Conservation (phyloP, 75 land plant genomes). For the Selaginella tamariscina region DNA sequence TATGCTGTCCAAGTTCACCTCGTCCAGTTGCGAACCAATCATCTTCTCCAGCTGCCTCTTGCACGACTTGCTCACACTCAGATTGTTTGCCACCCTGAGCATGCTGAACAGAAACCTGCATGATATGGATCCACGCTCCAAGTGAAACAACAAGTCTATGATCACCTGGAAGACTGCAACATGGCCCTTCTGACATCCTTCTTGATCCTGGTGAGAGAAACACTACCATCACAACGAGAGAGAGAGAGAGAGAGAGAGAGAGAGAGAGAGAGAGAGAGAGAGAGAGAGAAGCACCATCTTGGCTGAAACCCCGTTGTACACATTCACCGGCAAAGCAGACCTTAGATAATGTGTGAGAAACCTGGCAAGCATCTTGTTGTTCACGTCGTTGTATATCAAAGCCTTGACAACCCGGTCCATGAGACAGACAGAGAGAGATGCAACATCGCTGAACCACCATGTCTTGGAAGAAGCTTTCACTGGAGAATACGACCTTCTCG, state of each 20-base stretch:
- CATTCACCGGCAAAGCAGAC: conserved; percentile 24
- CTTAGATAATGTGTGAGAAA: conserved; percentile 62
- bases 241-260: no score
- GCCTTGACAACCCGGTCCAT: conserved; percentile 32
- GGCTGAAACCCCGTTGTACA: conserved; percentile 1
- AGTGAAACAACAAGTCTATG: conserved; percentile 35
- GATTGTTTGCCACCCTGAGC: conserved; percentile 33
- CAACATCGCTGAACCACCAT: conserved; percentile 74
- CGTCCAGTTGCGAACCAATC: conserved; percentile 74
- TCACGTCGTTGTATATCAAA: conserved; percentile 26
- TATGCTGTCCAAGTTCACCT: conserved; percentile 65
- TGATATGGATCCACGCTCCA: conserved; percentile 42
- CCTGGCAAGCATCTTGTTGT: conserved; percentile 40
- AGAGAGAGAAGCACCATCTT: conserved; percentile 22
- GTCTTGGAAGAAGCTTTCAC: conserved; percentile 16
- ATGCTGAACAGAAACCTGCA: conserved; percentile 58
- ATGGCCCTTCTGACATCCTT: conserved; percentile 22
- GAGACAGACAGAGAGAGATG: conserved; percentile 34
- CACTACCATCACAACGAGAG: no score
- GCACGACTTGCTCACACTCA: conserved; percentile 37
- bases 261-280: conserved; percentile 14
- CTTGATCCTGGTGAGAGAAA: no score
- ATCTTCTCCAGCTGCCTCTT: conserved; percentile 50
- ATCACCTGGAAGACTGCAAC: conserved; percentile 38
- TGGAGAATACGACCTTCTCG: conserved; percentile 17